A percentile compares a stretch with the other conserved stretches of the same genome.
Evolutionary conservation across 768 basidiomycete genomes (phyloP).

Genomic region (Strobilomyces dryophilus): DNA sequence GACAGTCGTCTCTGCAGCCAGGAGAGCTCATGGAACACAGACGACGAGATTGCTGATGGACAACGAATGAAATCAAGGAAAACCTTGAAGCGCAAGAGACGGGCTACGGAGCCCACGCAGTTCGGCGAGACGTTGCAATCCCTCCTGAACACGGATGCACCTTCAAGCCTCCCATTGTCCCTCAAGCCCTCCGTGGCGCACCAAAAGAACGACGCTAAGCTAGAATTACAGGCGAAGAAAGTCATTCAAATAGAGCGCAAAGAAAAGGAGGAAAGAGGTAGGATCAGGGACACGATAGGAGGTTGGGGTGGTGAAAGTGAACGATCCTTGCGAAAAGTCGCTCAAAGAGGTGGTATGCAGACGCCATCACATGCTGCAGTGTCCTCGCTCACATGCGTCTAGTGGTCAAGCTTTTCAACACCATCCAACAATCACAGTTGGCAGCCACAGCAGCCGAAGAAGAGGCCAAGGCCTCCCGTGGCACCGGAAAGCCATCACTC

Average conservation of each 20-base stretch:
- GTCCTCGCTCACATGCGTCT: not conserved
- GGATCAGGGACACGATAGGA: slow-evolving; percentile 68
- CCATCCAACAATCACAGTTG: slow-evolving; percentile 76
- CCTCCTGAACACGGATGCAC: slow-evolving; percentile 66
- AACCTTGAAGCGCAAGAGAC: slow-evolving; percentile 77
- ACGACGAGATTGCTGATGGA: slow-evolving; percentile 58
- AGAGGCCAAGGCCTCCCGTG: slow-evolving; percentile 57
- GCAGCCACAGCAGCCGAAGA: slow-evolving; percentile 49
- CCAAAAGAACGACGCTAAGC: slow-evolving; percentile 70
- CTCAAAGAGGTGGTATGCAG: slow-evolving; percentile 72
- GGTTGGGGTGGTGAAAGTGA: slow-evolving; percentile 89
- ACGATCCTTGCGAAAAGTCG: slow-evolving; percentile 74
- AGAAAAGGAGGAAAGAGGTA: slow-evolving; percentile 66
- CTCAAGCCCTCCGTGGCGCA: slow-evolving; percentile 70
- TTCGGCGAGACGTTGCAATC: slow-evolving; percentile 75
- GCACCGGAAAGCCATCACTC: slow-evolving; percentile 69
- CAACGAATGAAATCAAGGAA: slow-evolving; percentile 67
- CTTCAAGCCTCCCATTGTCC: slow-evolving; percentile 68
- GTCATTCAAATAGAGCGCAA: slow-evolving; percentile 67
- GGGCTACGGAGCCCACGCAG: slow-evolving; percentile 68
- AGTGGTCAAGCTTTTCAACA: slow-evolving; percentile 88
- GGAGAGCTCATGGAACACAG: slow-evolving; percentile 43
- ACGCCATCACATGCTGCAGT: not conserved
- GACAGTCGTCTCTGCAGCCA: slow-evolving; percentile 17
- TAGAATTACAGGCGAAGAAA: slow-evolving; percentile 69